Conservation (phyloP, 805 yeast species). For the Wilhelminamyces savonicus region DNA sequence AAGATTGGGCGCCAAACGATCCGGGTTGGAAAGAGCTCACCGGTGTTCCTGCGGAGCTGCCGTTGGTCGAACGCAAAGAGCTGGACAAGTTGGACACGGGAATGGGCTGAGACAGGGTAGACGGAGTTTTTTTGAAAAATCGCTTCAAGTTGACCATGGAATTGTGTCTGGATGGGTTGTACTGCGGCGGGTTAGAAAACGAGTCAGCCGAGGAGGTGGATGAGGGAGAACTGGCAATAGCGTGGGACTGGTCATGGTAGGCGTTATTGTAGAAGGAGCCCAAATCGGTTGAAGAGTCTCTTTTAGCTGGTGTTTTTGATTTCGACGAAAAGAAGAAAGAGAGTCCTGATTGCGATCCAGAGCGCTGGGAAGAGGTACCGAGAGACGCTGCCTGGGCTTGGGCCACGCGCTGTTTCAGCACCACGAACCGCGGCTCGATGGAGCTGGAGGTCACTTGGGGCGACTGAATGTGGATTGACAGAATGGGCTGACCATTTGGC, state of each 20-base stretch:
- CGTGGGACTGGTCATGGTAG: slow-evolving; percentile 17
- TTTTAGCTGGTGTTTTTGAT: slow-evolving; percentile 28
- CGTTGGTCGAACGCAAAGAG: slow-evolving; percentile 14
- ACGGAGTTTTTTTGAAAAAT: slow-evolving; percentile 49
- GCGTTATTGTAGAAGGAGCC: slow-evolving; percentile 36
- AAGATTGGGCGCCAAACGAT: slow-evolving; percentile 12
- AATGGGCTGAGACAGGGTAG: slow-evolving; percentile 11
- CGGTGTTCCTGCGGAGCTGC: too few relatives aligned
- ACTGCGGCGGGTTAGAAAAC: slow-evolving; percentile 1
- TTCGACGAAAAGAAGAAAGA: slow-evolving; percentile 41
- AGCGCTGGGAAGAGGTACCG: slow-evolving; percentile 25
- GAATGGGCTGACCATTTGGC: slow-evolving; percentile 52
- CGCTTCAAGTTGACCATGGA: slow-evolving; percentile 75
- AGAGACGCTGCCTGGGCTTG: slow-evolving; percentile 43
- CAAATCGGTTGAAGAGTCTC: slow-evolving; percentile 32
- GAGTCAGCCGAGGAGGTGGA: slow-evolving; percentile 4
- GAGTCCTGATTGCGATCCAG: slow-evolving; percentile 41
- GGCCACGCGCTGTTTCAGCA: slow-evolving; percentile 69
- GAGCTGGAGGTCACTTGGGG: slow-evolving; percentile 55
- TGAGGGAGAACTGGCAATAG: slow-evolving; percentile 20
- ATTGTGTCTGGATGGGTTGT: slow-evolving; percentile 50
- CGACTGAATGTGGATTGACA: slow-evolving; percentile 62
- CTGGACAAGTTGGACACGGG: slow-evolving; percentile 16
- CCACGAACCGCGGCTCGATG: slow-evolving; percentile 82
- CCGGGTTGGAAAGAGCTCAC: slow-evolving; percentile 11